Percentiles rank a stretch among this genome's conserved stretches.
Evolutionary conservation across 495 filamentous ascomycete genomes (phyloP).

Genomic region (Penicillium macrosclerotiorum): DNA sequence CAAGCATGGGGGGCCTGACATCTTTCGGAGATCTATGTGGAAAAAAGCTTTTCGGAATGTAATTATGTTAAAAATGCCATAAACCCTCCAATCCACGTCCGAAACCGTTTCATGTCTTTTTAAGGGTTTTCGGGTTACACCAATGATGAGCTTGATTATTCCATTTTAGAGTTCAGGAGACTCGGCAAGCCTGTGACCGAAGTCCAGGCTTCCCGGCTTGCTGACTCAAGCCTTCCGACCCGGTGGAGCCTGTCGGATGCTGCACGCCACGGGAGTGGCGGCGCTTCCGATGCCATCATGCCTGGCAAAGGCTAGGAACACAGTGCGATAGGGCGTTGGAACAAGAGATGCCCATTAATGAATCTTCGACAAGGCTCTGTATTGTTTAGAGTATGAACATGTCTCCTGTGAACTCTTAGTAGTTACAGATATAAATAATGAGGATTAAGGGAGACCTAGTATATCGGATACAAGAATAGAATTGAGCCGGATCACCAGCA

Average conservation of each 20-base stretch:
- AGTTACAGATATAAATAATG: no score
- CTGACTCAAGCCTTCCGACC: slow-evolving; percentile 13
- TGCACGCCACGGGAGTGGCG: not conserved
- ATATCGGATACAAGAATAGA: no score
- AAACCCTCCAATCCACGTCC: not conserved
- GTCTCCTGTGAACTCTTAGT: no score
- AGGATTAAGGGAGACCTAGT: no score
- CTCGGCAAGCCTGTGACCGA: not conserved
- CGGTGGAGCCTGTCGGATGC: slow-evolving; percentile 22
- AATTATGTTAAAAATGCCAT: not conserved
- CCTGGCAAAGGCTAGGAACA: not conserved
- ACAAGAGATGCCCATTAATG: no score
- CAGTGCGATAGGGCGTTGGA: no score
- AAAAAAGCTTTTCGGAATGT: slow-evolving; percentile 1
- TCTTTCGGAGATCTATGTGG: not conserved
- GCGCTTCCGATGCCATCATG: slow-evolving; percentile 11
- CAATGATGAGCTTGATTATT: slow-evolving; percentile 15
- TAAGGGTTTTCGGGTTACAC: not conserved
- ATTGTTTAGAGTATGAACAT: no score
- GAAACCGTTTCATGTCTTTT: no score
- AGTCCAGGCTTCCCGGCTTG: not conserved
- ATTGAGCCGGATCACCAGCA: no score
- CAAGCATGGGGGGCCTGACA: no score
- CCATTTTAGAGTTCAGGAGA: not conserved
- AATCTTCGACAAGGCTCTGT: no score